These are phyloP conservation scores for Globisporangium uncinulatum DNA, from an alignment of 352 stramenopile species.

Conservation along the genomic window DNA sequence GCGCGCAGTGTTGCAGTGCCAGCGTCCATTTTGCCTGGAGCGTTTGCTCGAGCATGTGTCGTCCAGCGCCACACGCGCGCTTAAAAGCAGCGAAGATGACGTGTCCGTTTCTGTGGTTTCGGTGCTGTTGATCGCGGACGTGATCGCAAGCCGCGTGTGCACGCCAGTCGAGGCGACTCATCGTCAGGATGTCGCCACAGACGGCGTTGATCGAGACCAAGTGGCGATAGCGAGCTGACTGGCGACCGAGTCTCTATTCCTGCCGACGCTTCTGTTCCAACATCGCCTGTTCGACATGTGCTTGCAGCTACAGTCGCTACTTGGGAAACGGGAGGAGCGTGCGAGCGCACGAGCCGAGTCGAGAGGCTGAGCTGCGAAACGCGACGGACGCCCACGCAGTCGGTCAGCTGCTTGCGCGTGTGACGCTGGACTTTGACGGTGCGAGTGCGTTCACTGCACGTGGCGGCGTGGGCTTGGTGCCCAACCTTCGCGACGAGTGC, in stretches of 20 bases:
- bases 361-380: not conserved
- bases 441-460: slow-evolving; percentile 47
- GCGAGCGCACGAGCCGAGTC: not conserved
- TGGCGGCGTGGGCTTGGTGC: slow-evolving; percentile 50
- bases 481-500: slow-evolving; percentile 35
- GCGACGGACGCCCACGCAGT: slow-evolving; percentile 51
- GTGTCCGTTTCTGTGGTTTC: slow-evolving; percentile 41
- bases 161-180: not conserved
- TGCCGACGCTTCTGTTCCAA: slow-evolving; percentile 20
- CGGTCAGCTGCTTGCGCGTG: slow-evolving; percentile 58
- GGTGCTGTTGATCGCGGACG: slow-evolving; percentile 59
- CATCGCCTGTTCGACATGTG: slow-evolving; percentile 31
- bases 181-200: slow-evolving; percentile 10
- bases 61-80: slow-evolving; percentile 1
- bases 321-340: not conserved
- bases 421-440: slow-evolving; percentile 74
- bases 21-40: slow-evolving; percentile 42
- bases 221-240: slow-evolving; percentile 12
- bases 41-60: slow-evolving; percentile 40
- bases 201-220: not conserved
- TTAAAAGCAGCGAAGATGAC: not conserved
- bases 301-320: slow-evolving; percentile 17
- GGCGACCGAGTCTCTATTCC: slow-evolving; percentile 10
- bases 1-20: slow-evolving; percentile 27
- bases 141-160: slow-evolving; percentile 20